These are phyloP conservation scores for Oenanthe javanica DNA, from an alignment of 140 eudicot genomes.

Conservation along the genomic window DNA sequence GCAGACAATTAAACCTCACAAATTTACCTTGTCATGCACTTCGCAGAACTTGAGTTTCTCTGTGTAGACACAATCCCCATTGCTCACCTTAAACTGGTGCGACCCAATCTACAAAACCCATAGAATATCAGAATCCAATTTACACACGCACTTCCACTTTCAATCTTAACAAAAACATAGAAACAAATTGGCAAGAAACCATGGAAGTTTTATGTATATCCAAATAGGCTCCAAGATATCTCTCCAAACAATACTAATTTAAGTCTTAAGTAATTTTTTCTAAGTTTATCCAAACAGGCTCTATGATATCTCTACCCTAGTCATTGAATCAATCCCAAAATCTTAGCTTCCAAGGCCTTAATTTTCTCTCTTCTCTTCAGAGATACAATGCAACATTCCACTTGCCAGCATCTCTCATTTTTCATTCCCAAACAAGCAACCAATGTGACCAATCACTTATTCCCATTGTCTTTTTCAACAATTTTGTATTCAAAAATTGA, in stretches of 20 bases:
- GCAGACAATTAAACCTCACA: background rate
- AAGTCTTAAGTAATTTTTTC: too few relatives aligned
- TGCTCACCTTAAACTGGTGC: constrained; percentile 98
- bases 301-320: constrained; percentile 8
- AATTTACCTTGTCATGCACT: constrained; percentile 76
- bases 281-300: too few relatives aligned
- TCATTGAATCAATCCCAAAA: constrained; percentile 11
- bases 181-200: background rate
- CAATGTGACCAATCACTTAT: too few relatives aligned
- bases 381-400: constrained; percentile 42
- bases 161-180: background rate
- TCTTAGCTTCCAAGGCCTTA: constrained; percentile 20
- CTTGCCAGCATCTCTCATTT: constrained; percentile 51
- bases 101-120: constrained; percentile 66
- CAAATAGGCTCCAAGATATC: too few relatives aligned
- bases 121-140: background rate
- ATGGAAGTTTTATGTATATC: background rate
- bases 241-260: too few relatives aligned
- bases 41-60: constrained; percentile 81
- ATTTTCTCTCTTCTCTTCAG: constrained; percentile 35
- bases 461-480: constrained; percentile 29
- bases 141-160: background rate
- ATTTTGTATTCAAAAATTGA: constrained; percentile 62
- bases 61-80: constrained; percentile 67
- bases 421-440: constrained; percentile 52